Percentiles rank a stretch among this genome's conserved stretches.
Evolutionary conservation across 257 asterid genomes (phyloP).

Genomic region (Penstemon barbatus): DNA sequence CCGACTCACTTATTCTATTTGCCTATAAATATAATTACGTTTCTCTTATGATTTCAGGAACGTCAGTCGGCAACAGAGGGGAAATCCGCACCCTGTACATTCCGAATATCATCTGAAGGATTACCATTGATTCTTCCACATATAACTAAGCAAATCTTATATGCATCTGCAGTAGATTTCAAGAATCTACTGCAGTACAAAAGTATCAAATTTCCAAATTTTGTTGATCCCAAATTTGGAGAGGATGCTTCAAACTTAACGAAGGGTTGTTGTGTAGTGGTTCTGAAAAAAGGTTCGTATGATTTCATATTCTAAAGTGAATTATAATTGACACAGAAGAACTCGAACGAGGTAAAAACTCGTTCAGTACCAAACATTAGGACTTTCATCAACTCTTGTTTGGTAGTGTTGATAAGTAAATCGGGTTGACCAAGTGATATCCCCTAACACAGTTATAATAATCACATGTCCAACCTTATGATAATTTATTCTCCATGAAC

Average conservation of each 20-base stretch:
- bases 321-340: too few relatives aligned
- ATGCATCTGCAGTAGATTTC: conserved; percentile 72
- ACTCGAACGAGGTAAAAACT: too few relatives aligned
- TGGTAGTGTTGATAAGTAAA: too few relatives aligned
- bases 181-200: conserved; percentile 80
- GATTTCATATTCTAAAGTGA: not conserved
- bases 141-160: conserved; percentile 72
- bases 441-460: too few relatives aligned
- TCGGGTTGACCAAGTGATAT: too few relatives aligned
- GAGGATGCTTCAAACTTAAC: conserved; percentile 66
- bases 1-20: not conserved
- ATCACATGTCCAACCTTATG: too few relatives aligned
- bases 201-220: conserved; percentile 70
- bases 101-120: conserved; percentile 98
- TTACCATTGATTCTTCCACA: conserved; percentile 85
- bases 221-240: conserved; percentile 58
- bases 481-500: too few relatives aligned
- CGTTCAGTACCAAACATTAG: too few relatives aligned
- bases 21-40: not conserved
- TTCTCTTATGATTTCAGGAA: conserved; percentile 55
- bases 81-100: conserved; percentile 61
- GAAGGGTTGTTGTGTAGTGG: conserved; percentile 83
- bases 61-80: conserved; percentile 92
- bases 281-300: conserved; percentile 63
- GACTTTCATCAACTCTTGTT: too few relatives aligned